phyloP scores from a whole-genome alignment of 192 early-diverging fungal species.

The Coemansia sp. region DNA sequence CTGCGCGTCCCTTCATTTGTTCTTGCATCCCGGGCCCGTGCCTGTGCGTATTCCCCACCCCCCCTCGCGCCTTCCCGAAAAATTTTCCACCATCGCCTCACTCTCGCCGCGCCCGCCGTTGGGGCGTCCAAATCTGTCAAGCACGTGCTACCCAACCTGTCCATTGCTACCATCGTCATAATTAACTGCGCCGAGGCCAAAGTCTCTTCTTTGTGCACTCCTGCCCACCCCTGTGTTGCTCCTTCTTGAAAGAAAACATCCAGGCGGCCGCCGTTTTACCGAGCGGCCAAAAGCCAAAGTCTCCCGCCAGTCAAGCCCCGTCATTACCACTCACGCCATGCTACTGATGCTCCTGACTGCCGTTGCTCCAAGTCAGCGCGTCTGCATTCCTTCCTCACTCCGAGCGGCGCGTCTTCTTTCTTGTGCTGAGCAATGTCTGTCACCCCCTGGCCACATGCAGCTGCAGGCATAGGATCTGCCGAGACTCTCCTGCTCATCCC shows the following conservation, averaged over 20 bases:
- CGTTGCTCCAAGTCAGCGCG: too few relatives aligned
- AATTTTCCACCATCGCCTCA: not conserved
- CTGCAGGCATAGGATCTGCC: not conserved
- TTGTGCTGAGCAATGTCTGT: not conserved
- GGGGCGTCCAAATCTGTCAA: not conserved
- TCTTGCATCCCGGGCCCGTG: not conserved
- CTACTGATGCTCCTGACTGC: too few relatives aligned
- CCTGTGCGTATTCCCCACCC: conserved; percentile 1
- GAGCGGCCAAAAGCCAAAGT: not conserved
- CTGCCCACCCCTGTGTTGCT: too few relatives aligned
- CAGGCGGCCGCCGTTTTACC: not conserved
- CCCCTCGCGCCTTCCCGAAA: not conserved
- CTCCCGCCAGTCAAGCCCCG: not conserved
- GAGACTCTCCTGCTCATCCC: not conserved
- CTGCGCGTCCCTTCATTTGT: conserved; percentile 1
- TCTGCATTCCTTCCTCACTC: too few relatives aligned
- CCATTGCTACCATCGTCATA: not conserved
- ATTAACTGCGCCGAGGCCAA: not conserved
- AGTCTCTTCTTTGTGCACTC: not conserved
- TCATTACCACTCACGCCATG: not conserved
- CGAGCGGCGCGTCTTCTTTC: too few relatives aligned
- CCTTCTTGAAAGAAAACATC: not conserved
- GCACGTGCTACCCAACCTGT: not conserved
- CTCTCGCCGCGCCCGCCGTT: not conserved
- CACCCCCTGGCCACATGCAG: not conserved